These are phyloP conservation scores for Colletotrichum eremochloae DNA, from an alignment of 2,329 filamentous ascomycete genomes.

Conservation along the genomic window DNA sequence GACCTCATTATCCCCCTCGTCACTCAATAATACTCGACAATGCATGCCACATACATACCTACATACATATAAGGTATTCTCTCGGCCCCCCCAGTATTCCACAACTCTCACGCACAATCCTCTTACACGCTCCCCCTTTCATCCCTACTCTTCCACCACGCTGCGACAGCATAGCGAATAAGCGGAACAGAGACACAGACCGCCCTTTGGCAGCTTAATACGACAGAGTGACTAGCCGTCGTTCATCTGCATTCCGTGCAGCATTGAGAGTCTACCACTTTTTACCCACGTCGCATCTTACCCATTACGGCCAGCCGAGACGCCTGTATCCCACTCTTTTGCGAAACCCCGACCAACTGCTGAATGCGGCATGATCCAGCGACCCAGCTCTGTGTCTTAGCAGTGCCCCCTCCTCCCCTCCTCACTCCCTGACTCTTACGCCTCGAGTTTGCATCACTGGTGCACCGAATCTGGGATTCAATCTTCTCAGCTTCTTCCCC, in stretches of 20 bases:
- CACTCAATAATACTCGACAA: constrained; percentile 4
- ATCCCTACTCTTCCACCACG: constrained; percentile 28
- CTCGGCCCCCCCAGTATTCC: constrained; percentile 9
- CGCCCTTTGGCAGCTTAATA: constrained; percentile 18
- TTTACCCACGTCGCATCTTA: constrained; percentile 26
- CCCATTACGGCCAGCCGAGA: constrained; percentile 37
- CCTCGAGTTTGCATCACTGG: neutral
- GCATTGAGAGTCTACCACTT: constrained; percentile 7
- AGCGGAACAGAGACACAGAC: constrained; percentile 39
- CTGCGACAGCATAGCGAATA: constrained; percentile 35
- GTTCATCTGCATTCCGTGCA: neutral
- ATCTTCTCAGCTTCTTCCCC: neutral
- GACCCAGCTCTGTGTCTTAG: constrained; percentile 36
- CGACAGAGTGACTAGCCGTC: constrained; percentile 10
- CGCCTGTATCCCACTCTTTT: constrained; percentile 36
- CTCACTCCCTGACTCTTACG: constrained; percentile 27
- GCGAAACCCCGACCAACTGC: constrained; percentile 21
- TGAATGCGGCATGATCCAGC: constrained; percentile 40
- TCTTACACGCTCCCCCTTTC: constrained; percentile 41
- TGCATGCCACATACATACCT: constrained; percentile 15
- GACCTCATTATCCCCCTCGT: constrained; percentile 4
- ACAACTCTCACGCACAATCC: constrained; percentile 30
- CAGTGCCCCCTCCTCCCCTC: constrained; percentile 7
- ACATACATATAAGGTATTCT: constrained; percentile 7
- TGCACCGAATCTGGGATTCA: constrained; percentile 8